Conservation (phyloP, 208 protist species). For the Angomonas ambiguus region DNA sequence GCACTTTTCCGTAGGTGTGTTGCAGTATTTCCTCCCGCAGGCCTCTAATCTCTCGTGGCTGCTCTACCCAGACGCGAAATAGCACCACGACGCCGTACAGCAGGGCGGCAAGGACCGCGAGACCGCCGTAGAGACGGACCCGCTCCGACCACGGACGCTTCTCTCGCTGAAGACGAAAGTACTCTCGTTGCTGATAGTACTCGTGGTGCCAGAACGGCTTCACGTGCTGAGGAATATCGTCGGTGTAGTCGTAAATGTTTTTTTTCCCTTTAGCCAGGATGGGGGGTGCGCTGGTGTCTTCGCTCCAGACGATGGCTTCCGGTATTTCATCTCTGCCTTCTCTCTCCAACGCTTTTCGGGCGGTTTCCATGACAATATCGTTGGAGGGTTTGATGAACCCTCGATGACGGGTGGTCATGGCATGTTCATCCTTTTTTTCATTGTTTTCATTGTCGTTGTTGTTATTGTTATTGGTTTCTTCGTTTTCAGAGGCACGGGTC, state of each 20-base stretch:
- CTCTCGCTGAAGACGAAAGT: conserved; percentile 78
- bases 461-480: background rate
- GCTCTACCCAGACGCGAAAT: conserved; percentile 82
- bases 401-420: conserved; percentile 29
- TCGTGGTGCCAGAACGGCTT: conserved; percentile 86
- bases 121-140: conserved; percentile 27
- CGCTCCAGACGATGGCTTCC: conserved; percentile 71
- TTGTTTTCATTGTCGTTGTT: background rate
- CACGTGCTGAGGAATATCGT: conserved; percentile 85
- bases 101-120: conserved; percentile 26
- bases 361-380: conserved; percentile 83
- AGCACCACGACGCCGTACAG: conserved; percentile 47
- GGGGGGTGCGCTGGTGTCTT: conserved; percentile 67
- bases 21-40: conserved; percentile 82
- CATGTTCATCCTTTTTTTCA: background rate
- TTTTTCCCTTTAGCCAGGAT: conserved; percentile 75
- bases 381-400: conserved; percentile 79
- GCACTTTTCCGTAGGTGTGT: conserved; percentile 77
- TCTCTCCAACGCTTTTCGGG: conserved; percentile 68
- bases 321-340: conserved; percentile 72
- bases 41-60: conserved; percentile 74
- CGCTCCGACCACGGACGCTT: conserved; percentile 72
- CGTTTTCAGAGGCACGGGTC: background rate
- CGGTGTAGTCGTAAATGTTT: conserved; percentile 81
- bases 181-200: conserved; percentile 87